A percentile compares a stretch with the other conserved stretches of the same genome.
Conservation (phyloP, 371 early-diverging fungal genomes). For the Capillidium rhysosporum region DNA sequence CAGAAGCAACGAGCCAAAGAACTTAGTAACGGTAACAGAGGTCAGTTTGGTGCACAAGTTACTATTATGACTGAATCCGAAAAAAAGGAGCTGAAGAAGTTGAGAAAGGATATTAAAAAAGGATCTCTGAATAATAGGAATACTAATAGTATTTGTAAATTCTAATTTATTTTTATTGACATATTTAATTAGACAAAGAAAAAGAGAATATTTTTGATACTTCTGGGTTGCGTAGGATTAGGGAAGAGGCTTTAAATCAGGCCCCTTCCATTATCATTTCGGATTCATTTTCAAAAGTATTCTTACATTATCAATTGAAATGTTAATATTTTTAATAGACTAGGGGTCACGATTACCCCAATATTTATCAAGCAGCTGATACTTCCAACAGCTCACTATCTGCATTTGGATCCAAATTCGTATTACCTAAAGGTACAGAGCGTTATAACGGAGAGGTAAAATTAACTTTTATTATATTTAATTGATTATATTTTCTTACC, state of each 20-base stretch:
- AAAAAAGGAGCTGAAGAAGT: constrained; percentile 30
- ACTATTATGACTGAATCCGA: constrained; percentile 54
- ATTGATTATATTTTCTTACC: too few species aligned
- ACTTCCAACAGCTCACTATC: constrained; percentile 26
- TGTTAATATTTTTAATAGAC: not conserved
- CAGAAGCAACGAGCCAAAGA: constrained; percentile 7
- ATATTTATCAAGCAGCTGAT: constrained; percentile 29
- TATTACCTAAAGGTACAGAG: constrained; percentile 49
- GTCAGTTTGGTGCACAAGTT: constrained; percentile 37
- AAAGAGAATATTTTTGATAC: not conserved
- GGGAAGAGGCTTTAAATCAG: constrained; percentile 5
- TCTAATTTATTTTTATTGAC: not conserved
- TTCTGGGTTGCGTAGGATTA: not conserved
- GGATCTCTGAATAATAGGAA: constrained; percentile 10
- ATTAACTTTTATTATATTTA: too few species aligned
- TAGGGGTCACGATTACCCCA: constrained; percentile 19
- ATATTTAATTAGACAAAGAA: too few species aligned
- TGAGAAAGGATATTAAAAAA: constrained; percentile 49
- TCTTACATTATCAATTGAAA: not conserved
- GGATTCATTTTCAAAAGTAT: not conserved
- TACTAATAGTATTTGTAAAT: not conserved
- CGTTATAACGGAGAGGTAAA: constrained; percentile 25
- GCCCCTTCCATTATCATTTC: not conserved
- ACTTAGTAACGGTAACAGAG: constrained; percentile 11
- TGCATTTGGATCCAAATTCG: constrained; percentile 37